phyloP scores from a whole-genome alignment of 2,329 filamentous ascomycete species.

The Paraconiothyrium brasiliense region DNA sequence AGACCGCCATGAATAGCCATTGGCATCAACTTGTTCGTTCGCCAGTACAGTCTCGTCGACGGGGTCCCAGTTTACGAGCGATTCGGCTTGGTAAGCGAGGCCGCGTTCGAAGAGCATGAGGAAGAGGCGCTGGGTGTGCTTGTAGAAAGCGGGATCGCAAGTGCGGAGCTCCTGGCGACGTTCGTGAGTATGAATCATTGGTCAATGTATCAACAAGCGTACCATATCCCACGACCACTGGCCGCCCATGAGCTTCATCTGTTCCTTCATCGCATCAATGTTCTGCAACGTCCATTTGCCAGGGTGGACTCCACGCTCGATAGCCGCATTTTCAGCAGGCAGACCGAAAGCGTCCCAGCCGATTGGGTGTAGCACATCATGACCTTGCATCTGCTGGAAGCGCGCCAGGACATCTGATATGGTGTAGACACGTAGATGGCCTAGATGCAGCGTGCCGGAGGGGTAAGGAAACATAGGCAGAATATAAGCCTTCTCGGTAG shows the following conservation, averaged over 20 bases:
- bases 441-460: conserved; percentile 85
- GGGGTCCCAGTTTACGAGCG: conserved; percentile 89
- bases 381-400: conserved; percentile 77
- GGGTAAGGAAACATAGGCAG: conserved; percentile 95
- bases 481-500: conserved; percentile 68
- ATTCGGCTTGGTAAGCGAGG: conserved; percentile 83
- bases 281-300: conserved; percentile 82
- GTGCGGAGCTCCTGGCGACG: conserved; percentile 77
- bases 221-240: conserved; percentile 85
- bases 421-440: conserved; percentile 87
- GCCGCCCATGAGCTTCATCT: conserved; percentile 80
- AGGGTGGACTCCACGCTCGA: conserved; percentile 81
- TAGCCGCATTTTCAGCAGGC: conserved; percentile 89
- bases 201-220: conserved; percentile 25
- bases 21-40: conserved; percentile 91
- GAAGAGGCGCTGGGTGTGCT: conserved; percentile 88
- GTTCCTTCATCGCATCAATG: conserved; percentile 84
- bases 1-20: conserved; percentile 86
- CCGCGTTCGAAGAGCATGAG: conserved; percentile 77
- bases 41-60: conserved; percentile 89
- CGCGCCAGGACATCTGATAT: conserved; percentile 87
- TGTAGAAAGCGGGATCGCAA: conserved; percentile 85
- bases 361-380: conserved; percentile 84
- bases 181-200: conserved; percentile 19
- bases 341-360: conserved; percentile 94